Conservation (phyloP, 768 basidiomycete species). For the Trametes coccinea region DNA sequence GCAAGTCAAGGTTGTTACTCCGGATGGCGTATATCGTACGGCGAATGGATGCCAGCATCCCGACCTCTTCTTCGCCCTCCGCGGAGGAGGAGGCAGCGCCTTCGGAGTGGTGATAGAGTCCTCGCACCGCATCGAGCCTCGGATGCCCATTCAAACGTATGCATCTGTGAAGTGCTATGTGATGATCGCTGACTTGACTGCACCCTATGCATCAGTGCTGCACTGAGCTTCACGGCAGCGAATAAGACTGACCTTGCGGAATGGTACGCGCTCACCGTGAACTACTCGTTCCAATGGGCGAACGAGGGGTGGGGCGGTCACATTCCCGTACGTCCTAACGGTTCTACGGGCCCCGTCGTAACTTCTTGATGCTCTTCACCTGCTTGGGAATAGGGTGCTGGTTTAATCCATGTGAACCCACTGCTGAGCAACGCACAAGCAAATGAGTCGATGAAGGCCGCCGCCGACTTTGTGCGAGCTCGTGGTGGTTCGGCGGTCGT, state of each 20-base stretch:
- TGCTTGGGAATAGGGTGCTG: too few relatives aligned
- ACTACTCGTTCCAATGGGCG: slow-evolving; percentile 35
- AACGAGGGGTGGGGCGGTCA: slow-evolving; percentile 41
- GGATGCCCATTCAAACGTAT: slow-evolving; percentile 30
- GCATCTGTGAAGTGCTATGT: background rate
- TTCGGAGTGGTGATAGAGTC: slow-evolving; percentile 37
- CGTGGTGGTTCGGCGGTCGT: slow-evolving; percentile 35
- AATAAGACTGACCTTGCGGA: slow-evolving; percentile 20
- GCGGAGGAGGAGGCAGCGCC: slow-evolving; percentile 42
- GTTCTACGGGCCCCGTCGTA: too few relatives aligned
- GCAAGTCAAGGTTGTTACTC: slow-evolving; percentile 43
- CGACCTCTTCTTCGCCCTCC: slow-evolving; percentile 57
- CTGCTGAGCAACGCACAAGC: too few relatives aligned
- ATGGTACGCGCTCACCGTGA: slow-evolving; percentile 33
- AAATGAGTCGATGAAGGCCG: slow-evolving; percentile 38
- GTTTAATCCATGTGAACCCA: too few relatives aligned
- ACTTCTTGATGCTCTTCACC: too few relatives aligned
- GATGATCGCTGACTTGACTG: background rate
- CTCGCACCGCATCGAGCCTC: slow-evolving; percentile 26
- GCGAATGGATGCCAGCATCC: slow-evolving; percentile 48
- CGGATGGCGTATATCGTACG: slow-evolving; percentile 46
- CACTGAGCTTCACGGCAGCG: too few relatives aligned
- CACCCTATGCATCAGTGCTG: too few relatives aligned
- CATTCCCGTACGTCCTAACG: slow-evolving; percentile 36
- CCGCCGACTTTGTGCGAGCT: slow-evolving; percentile 30